phyloP scores from a whole-genome alignment of 768 basidiomycete species.

The Russula sp. region DNA sequence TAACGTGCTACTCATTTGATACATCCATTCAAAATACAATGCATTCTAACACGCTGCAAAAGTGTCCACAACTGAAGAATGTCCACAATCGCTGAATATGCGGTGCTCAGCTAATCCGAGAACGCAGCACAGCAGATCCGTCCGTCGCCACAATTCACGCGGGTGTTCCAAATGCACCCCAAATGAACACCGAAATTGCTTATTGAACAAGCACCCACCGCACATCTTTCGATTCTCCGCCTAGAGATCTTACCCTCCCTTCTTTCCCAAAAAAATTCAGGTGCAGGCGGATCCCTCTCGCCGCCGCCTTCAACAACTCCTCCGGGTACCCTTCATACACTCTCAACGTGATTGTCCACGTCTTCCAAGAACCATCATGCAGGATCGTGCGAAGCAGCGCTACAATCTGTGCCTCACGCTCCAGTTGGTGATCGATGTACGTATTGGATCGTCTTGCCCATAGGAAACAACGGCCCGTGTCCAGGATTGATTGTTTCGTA shows the following conservation, averaged over 20 bases:
- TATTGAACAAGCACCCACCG: conserved; percentile 44
- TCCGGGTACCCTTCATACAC: too few relatives aligned
- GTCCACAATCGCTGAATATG: neutral
- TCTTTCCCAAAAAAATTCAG: conserved; percentile 69
- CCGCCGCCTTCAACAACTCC: conserved; percentile 68
- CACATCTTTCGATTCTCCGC: conserved; percentile 51
- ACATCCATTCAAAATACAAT: too few relatives aligned
- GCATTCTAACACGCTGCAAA: too few relatives aligned
- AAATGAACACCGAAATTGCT: too few relatives aligned
- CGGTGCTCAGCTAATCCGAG: too few relatives aligned
- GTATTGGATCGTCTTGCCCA: conserved; percentile 58
- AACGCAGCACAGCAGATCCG: too few relatives aligned
- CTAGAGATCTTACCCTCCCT: conserved; percentile 49
- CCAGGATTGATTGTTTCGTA: conserved; percentile 74
- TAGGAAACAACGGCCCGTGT: conserved; percentile 78
- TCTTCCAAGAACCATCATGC: too few relatives aligned
- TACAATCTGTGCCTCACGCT: conserved; percentile 78
- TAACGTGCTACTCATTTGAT: too few relatives aligned
- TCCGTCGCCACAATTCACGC: neutral
- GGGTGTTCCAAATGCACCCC: neutral
- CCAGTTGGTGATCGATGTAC: conserved; percentile 78
- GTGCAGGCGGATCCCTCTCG: conserved; percentile 68
- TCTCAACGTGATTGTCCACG: too few relatives aligned
- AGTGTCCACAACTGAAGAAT: too few relatives aligned
- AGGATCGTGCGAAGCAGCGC: conserved; percentile 43